phyloP scores from a whole-genome alignment of 495 filamentous ascomycete species.

The Extremus antarcticus region DNA sequence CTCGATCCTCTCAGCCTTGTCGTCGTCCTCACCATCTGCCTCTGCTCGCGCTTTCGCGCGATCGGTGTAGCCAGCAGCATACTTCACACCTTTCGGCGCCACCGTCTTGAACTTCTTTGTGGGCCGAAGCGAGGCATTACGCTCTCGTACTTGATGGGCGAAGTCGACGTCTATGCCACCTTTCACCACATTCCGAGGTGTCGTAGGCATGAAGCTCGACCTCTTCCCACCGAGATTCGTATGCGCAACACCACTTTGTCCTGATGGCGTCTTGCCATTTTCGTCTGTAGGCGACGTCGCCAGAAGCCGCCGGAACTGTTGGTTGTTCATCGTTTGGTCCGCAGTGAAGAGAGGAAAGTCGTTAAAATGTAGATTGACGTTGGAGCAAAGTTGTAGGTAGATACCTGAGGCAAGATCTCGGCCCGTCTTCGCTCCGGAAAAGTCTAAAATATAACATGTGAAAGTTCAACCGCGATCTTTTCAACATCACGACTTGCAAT shows the following conservation, averaged over 20 bases:
- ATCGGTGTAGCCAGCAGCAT: constrained; percentile 74
- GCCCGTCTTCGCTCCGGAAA: too few relatives aligned
- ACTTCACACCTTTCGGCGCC: constrained; percentile 71
- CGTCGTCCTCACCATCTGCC: constrained; percentile 34
- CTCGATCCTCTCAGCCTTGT: constrained; percentile 53
- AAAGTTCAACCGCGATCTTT: too few relatives aligned
- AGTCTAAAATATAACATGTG: too few relatives aligned
- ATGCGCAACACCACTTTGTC: constrained; percentile 26
- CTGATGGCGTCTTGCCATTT: constrained; percentile 25
- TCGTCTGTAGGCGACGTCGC: constrained; percentile 35
- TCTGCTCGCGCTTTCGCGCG: constrained; percentile 49
- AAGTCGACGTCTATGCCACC: constrained; percentile 53
- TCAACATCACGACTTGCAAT: background rate
- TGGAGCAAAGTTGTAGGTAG: too few relatives aligned
- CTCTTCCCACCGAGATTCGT: constrained; percentile 26
- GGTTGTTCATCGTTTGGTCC: constrained; percentile 69
- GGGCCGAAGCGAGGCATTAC: constrained; percentile 44
- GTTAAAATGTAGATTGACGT: background rate
- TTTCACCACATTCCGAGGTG: constrained; percentile 49
- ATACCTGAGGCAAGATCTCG: too few relatives aligned
- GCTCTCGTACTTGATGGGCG: constrained; percentile 73
- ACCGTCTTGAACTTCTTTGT: constrained; percentile 60
- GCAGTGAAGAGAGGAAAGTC: background rate
- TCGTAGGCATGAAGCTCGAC: constrained; percentile 31
- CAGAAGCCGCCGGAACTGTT: constrained; percentile 86